A percentile compares a stretch with the other conserved stretches of the same genome.
phyloP scores from a whole-genome alignment of 2,329 filamentous ascomycete genomes.

The Xylariaceae sp. region DNA sequence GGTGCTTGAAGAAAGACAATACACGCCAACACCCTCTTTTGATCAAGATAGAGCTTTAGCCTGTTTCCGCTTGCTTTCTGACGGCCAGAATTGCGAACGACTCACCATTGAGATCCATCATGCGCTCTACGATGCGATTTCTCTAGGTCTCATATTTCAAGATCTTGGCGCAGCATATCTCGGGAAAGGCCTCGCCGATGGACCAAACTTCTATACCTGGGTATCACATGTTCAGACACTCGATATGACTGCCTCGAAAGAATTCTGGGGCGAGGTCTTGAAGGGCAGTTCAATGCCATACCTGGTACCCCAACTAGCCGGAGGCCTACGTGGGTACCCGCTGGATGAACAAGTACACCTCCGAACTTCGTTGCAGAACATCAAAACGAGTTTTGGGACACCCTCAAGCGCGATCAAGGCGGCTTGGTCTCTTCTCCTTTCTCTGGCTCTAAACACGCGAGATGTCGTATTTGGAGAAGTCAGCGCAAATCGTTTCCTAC shows the following conservation, averaged over 20 bases:
- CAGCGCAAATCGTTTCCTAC: background rate
- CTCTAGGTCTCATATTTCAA: background rate
- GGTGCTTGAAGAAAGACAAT: background rate
- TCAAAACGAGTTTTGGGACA: background rate
- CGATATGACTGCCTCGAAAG: background rate
- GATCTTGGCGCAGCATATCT: background rate
- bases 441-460: background rate
- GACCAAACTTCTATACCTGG: background rate
- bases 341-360: background rate
- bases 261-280: background rate
- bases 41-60: background rate
- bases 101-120: background rate
- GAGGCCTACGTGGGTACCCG: background rate
- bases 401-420: background rate
- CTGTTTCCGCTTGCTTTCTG: background rate
- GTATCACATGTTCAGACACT: background rate
- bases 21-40: background rate
- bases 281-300: background rate
- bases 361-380: background rate
- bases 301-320: background rate
- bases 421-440: background rate
- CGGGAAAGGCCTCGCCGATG: background rate
- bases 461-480: slow-evolving; percentile 1
- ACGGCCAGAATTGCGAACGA: background rate
- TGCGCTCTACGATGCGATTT: background rate